These are phyloP conservation scores for Diaporthe longicolla DNA, from an alignment of 2,329 filamentous ascomycete genomes.

Conservation along the genomic window DNA sequence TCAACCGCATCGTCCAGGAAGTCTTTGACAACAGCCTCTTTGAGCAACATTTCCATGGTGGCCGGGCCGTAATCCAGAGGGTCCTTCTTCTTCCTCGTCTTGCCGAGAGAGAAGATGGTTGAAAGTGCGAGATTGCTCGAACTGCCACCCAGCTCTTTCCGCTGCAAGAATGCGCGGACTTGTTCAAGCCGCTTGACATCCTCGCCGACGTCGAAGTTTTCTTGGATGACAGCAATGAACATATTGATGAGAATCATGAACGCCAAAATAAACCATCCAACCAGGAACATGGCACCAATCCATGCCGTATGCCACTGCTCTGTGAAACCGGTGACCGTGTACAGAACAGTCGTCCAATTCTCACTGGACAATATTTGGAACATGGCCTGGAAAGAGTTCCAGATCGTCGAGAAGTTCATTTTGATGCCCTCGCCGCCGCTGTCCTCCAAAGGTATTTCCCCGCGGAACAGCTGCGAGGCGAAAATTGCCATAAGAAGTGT, in stretches of 20 bases:
- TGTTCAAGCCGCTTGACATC: conserved; percentile 98
- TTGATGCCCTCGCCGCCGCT: conserved; percentile 72
- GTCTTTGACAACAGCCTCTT: conserved; percentile 94
- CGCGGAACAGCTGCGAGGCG: conserved; percentile 91
- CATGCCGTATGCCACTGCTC: conserved; percentile 80
- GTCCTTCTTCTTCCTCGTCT: conserved; percentile 76
- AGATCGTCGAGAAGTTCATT: conserved; percentile 90
- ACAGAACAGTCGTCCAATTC: conserved; percentile 93
- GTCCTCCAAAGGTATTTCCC: conserved; percentile 80
- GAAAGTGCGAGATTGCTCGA: conserved; percentile 82
- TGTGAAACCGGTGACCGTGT: conserved; percentile 81
- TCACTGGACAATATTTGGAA: conserved; percentile 97
- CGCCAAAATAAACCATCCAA: conserved; percentile 94
- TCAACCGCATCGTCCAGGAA: conserved; percentile 85
- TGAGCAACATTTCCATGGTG: conserved; percentile 95
- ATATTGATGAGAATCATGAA: conserved; percentile 99
- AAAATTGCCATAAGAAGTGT: conserved; percentile 96
- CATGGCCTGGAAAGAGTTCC: conserved; percentile 97
- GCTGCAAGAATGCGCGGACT: conserved; percentile 92
- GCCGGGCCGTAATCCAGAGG: conserved; percentile 93
- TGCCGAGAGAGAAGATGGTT: conserved; percentile 76
- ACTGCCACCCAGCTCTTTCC: conserved; percentile 84
- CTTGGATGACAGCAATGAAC: conserved; percentile 99
- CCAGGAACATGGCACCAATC: conserved; percentile 92
- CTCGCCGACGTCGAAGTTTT: conserved; percentile 98